Evolutionary conservation across 2,329 filamentous ascomycete species (phyloP), one percentile per base, ranked within the genome.

Genomic region (Pseudocercospora ulei): DNA sequence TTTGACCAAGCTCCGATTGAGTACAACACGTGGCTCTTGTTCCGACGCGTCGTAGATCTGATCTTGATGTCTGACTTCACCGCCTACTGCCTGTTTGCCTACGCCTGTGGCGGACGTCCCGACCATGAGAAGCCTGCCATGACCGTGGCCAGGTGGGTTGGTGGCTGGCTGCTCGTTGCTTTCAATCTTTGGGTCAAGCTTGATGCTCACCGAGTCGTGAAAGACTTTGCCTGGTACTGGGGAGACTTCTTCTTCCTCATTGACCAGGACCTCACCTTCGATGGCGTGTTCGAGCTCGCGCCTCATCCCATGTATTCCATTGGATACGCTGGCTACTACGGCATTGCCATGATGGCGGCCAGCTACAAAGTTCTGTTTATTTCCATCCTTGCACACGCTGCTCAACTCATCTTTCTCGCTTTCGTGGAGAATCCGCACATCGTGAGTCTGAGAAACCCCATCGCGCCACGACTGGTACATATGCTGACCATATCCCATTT

Each of bases 161-260:
- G 78, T 30, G 90, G 90, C 35, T 73, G 88, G 49, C 64, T 73
- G 25, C 71, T 96, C 16, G 80, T 98, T 47, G 72, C 82, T 41
- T 96, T 98, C 73, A 98, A 96, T 62, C 72, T 96, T 13, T 96
- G 90, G 87, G 90, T 98, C 48, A 98, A 98, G 66, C 72, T 98
- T 46, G 90, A 98, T 63, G 90, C 90, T 12, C 90, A 98, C 63
- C 76, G 90, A 45, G 90, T 98, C 34, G 90, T 98, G 58, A 96
- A 96, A 64, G 90, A 98, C 64, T 98, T 87, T 66, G 90, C 90
- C 17, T 98, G 90, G 90, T 98, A 96, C 65, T 98, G 90, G 90
- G 90, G 90, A 46, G 90, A 98, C 64, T 96, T 96, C 66, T 98
- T 96, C 71, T 98, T 86, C 65, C 78, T 98, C 57, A 84, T 98